Conservation (phyloP, 2,329 filamentous ascomycete genomes). For the Pseudogymnoascus sp. region DNA sequence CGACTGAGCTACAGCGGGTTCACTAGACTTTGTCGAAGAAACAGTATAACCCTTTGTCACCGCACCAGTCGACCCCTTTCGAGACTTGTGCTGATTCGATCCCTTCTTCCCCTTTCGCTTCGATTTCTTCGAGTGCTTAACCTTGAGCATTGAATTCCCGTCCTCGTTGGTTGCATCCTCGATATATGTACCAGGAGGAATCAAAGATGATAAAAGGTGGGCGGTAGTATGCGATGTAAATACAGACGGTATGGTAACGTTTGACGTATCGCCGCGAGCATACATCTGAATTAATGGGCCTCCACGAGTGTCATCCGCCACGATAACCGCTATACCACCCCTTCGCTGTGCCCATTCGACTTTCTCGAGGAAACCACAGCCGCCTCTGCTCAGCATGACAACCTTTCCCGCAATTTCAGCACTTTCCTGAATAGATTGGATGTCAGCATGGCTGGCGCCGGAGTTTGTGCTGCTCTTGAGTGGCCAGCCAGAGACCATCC, state of each 20-base stretch:
- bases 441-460: constrained; percentile 60
- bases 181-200: constrained; percentile 60
- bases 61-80: constrained; percentile 11
- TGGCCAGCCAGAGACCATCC: not conserved
- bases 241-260: constrained; percentile 85
- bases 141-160: constrained; percentile 46
- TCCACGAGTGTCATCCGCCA: constrained; percentile 85
- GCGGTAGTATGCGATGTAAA: constrained; percentile 95
- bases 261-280: constrained; percentile 90
- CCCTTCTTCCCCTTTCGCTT: constrained; percentile 22
- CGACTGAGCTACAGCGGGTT: not conserved
- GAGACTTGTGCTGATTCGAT: constrained; percentile 20
- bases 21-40: not conserved
- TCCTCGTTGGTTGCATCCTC: constrained; percentile 53
- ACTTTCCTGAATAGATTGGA: constrained; percentile 81
- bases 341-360: constrained; percentile 93
- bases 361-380: constrained; percentile 94
- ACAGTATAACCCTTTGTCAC: not conserved
- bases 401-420: constrained; percentile 92
- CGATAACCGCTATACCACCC: constrained; percentile 81
- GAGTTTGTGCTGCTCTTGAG: constrained; percentile 17
- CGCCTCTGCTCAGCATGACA: constrained; percentile 81
- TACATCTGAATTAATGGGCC: constrained; percentile 95
- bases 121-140: constrained; percentile 34
- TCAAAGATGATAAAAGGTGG: constrained; percentile 79